Evolutionary conservation across 768 basidiomycete genomes (phyloP).

Genomic region (Rhizopogon rudus): DNA sequence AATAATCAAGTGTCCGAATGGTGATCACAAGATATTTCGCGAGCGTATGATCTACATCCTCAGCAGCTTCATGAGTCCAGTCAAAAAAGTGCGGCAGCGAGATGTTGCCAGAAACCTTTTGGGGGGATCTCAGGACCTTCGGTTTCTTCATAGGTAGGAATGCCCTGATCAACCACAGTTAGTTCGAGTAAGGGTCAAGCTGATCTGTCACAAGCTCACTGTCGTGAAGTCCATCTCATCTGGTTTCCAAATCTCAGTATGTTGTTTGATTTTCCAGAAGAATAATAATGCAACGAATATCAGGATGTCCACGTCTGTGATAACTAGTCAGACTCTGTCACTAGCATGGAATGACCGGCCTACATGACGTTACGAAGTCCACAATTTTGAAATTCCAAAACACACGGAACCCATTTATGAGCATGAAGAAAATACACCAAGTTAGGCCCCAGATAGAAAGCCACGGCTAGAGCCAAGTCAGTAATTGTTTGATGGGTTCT

Average conservation of each 20-base stretch:
- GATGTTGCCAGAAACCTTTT: constrained; percentile 43
- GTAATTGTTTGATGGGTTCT: constrained; percentile 13
- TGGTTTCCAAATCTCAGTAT: constrained; percentile 40
- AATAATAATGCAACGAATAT: constrained; percentile 14
- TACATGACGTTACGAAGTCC: constrained; percentile 45
- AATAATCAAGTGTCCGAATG: not conserved
- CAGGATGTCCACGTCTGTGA: constrained; percentile 28
- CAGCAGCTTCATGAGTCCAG: not conserved
- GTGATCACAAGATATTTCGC: not conserved
- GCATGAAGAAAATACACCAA: constrained; percentile 57
- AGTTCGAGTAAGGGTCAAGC: not conserved
- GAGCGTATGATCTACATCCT: not conserved
- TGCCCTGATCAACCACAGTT: constrained; percentile 37
- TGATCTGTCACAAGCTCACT: constrained; percentile 27
- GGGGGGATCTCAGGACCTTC: constrained; percentile 50
- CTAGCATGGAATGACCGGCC: constrained; percentile 11
- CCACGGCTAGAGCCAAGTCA: constrained; percentile 36
- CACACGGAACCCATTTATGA: constrained; percentile 50
- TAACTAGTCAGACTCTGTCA: not conserved
- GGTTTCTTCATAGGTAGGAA: constrained; percentile 64
- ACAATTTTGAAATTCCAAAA: constrained; percentile 58
- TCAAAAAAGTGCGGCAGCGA: constrained; percentile 50
- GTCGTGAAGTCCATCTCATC: constrained; percentile 70
- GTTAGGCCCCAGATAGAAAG: constrained; percentile 64
- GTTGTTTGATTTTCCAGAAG: constrained; percentile 16